Evolutionary conservation across 371 early-diverging fungal species (phyloP).

Genomic region (Lichtheimia ornata): DNA sequence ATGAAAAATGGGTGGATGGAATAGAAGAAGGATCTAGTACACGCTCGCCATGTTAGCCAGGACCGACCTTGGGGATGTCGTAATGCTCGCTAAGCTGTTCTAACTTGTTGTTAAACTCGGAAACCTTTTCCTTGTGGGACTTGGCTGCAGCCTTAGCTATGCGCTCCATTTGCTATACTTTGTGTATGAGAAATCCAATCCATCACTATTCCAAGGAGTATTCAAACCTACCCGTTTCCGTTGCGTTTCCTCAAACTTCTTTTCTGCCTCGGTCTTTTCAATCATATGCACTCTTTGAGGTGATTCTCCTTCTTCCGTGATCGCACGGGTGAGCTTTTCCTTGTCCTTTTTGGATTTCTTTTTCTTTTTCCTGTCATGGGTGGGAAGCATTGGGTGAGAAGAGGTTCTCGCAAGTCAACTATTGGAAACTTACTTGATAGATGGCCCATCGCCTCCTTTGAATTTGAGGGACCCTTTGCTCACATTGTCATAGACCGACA

Average conservation of each 20-base stretch:
- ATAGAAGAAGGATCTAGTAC: too few relatives aligned
- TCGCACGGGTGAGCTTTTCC: conserved; percentile 47
- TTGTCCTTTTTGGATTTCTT: conserved; percentile 53
- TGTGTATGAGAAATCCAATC: too few relatives aligned
- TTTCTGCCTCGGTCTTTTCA: conserved; percentile 65
- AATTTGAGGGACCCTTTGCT: conserved; percentile 60
- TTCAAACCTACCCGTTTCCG: conserved; percentile 50
- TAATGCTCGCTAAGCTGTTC: conserved; percentile 72
- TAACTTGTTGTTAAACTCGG: conserved; percentile 63
- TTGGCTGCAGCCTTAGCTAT: conserved; percentile 58
- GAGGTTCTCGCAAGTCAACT: background rate
- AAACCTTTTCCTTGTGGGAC: conserved; percentile 67
- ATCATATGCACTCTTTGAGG: conserved; percentile 26
- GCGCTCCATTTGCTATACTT: conserved; percentile 60
- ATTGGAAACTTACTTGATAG: conserved; percentile 48
- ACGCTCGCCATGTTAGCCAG: conserved; percentile 44
- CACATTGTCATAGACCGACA: conserved; percentile 58
- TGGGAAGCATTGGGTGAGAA: background rate
- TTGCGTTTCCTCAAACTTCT: conserved; percentile 63
- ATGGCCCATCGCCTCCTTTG: conserved; percentile 54
- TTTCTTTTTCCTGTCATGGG: conserved; percentile 34
- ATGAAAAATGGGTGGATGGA: too few relatives aligned
- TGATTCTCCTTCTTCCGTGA: conserved; percentile 29
- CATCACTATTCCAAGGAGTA: too few relatives aligned
- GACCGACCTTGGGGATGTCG: conserved; percentile 74